Percentiles rank a stretch among this genome's conserved stretches.
phyloP scores from a whole-genome alignment of 225 moss, liverwort and hornwort genomes.

The Rhytidiadelphus loreus region DNA sequence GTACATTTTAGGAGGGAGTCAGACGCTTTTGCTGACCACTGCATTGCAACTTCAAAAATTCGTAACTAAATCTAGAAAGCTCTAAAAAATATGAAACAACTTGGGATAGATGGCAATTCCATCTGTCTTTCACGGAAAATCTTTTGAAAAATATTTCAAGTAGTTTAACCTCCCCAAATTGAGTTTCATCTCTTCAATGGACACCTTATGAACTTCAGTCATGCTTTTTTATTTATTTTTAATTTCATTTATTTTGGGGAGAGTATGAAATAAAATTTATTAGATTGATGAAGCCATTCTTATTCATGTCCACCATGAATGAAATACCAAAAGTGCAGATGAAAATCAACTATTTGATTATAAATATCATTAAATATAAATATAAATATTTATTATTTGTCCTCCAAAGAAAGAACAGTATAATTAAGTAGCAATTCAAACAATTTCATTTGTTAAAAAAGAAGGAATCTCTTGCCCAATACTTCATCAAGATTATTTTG shows the following conservation, averaged over 20 bases:
- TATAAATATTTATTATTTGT: too few species aligned
- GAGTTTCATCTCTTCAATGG: neutral
- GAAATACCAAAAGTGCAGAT: neutral
- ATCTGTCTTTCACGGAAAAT: neutral
- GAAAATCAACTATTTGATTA: neutral
- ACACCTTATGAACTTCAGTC: too few species aligned
- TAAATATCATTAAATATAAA: too few species aligned
- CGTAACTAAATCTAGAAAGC: neutral
- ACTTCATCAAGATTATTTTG: neutral
- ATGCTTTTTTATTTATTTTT: neutral
- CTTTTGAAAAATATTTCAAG: neutral
- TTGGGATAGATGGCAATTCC: neutral
- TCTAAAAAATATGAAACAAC: neutral
- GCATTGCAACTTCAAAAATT: neutral
- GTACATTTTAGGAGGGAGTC: neutral
- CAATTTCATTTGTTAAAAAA: neutral
- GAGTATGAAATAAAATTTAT: neutral
- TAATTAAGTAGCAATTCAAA: neutral
- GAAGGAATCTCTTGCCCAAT: neutral
- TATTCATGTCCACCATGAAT: neutral
- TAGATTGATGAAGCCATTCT: neutral
- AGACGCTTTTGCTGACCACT: rapidly evolving
- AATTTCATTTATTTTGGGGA: neutral
- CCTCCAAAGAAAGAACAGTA: rapidly evolving
- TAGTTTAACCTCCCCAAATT: neutral